Evolutionary conservation across 805 yeast species (phyloP), one percentile per base, ranked within the genome.

Genomic region (Isabelozyma heimii): DNA sequence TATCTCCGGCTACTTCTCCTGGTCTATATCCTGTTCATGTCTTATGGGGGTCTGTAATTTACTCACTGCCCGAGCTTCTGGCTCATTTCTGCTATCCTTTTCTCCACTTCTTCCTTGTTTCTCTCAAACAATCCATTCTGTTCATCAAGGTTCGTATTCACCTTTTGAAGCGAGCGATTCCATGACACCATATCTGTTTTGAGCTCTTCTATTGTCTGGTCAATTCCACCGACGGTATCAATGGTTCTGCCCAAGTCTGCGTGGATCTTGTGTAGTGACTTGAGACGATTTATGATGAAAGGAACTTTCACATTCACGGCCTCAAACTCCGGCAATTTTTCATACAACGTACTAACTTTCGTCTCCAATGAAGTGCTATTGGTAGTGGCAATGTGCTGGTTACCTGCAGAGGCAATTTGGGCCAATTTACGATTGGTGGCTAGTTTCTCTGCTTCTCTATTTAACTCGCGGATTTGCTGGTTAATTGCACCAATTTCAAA

Each of bases 251-350:
- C 70, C 15, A 70, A 44, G 14, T 66, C 70, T 7, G 62, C 47
- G 51, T 74, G 77, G 2, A 70, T 60, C 2, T 51, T 47, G 46
- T 69, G 66, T 40, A 74, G 59, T 2, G 66, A 50, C 40, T 65
- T 63, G 37, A 74, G 60, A 28, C 79, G 47, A 8, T 47, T 37
- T 0, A 71, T 37, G 8, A 71, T 37, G 5, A 55, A 45, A 0
- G 74, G 74, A 5, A 69, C 58, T 9, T 48, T 42, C 10, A 47
- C 41, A 26, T 55, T 59, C 20, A 61, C 49, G 2, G 43, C 48
- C 9, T 64, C 66, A 42, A 73, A 55, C 4, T 61, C 62, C 1
- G 62, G 64, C 13, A 73, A 46, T 30, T 49, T 54, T n/a, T 46
- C 46, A 43, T 61, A 59, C 9, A 73, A 43, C 39, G 56, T 63